Base-by-base conservation (phyloP, 169 alveolate species). In the Perkinsus marinus region DNA sequence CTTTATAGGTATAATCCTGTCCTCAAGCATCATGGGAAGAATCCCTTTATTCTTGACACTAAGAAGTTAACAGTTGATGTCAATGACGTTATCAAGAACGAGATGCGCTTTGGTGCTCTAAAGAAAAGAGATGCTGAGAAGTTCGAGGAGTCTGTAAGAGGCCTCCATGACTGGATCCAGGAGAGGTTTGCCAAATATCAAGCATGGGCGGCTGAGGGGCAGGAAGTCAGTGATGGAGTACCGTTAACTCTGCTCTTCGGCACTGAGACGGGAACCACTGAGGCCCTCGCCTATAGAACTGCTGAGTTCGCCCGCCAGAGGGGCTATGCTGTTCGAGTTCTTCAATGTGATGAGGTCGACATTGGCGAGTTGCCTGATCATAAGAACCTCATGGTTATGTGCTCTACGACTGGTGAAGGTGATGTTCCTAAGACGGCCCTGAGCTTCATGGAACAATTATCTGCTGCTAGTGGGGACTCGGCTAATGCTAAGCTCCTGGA, bases 1-100 rank as follows among this genome's bases (percentile, higher is more conserved):
- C 90, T 94, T 68, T 94, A 93, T 89, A 90, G 95, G 68, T 93
- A 68, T 43, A 93, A 93, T 91, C 95, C 95, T 38, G 92, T 68
- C 19, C 43, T 92, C 38, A 89, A 91, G 90, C 90, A 43, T 39
- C 90, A 79, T 13, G 93, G 92, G 7, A 89, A 93, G 47, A 90
- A 92, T n/a, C 93, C 94, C 38, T 92, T 93, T 79, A 89, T 91
- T 6, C 69, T 93, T 39, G 95, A 93, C 79, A 69, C 94, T 26
- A 93, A 93, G 47, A 92, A 92, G 68, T 89, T 93, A 43, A 93
- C 90, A 43, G 39, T 90, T 22, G 94, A 92, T 39, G 92, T 93
- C 39, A 90, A 90, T 10, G 68, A 92, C 38, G 92, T 93, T 91
- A 57, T 92, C 47, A 89, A 92, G 89, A 89, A 93, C 68, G 95